Base-by-base conservation (phyloP, 2,329 filamentous ascomycete genomes). In the Trichoderma sp. region DNA sequence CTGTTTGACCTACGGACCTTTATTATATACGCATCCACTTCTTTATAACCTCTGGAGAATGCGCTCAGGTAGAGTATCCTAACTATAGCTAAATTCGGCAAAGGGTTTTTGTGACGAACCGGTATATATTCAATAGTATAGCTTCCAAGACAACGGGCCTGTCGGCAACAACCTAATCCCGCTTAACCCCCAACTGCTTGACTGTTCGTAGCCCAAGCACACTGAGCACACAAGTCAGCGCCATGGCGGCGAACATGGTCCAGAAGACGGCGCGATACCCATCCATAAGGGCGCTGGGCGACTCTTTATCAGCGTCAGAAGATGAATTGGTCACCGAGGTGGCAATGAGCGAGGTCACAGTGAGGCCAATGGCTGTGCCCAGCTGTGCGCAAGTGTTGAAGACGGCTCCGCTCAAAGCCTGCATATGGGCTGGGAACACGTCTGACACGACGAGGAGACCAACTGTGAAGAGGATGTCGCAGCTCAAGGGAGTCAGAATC, bases 381-480 rank as follows among this genome's bases (percentile, higher is more conserved):
- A 89, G 84, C 70, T 89, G 86, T 0, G 82, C 78, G 0, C 85
- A 79, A 0, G 86, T 88, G 70, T 87, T 89, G 75, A 89, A 90
- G 0, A 90, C 87, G 0, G 85, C 87, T 0, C 87, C 88, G 0
- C 86, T 87, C 0, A 90, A 77, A 0, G 85, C 85, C 68, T 90
- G 87, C 1, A 82, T 87, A 10, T 86, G 77, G n/a, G 82, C 79
- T 0, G 86, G 84, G 70, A 89, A 89, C 3, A 80, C 82, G 16
- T 86, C 83, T 0, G 83, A 82, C 8, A 89, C 82, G 4, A 89
- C 77, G 24, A 89, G 80, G 26, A 85, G 78, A 0, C 83, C 85
- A 2, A 89, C 82, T 0, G 85, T 89, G 73, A 87, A 89, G 7
- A 89, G 77, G 0, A 86, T 80, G 58, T 86, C 82, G 21, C 70